Evolutionary conservation across 2,329 filamentous ascomycete species (phyloP).

Genomic region (Fusarium pininemorale): DNA sequence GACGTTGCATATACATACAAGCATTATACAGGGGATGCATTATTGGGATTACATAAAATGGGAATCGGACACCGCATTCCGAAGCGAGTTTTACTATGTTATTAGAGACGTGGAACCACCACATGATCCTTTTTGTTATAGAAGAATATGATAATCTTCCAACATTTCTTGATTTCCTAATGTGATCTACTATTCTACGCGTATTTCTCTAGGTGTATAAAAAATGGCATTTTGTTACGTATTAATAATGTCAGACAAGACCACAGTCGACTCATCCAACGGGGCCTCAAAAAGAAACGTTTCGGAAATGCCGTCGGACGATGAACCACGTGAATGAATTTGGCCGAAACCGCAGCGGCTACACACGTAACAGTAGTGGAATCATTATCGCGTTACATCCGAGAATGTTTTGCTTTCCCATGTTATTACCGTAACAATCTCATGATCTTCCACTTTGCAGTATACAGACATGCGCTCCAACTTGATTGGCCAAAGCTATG

Average conservation of each 20-base stretch:
- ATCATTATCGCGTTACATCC: conserved; percentile 1
- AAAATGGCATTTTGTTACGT: conserved; percentile 4
- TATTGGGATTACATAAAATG: conserved; percentile 22
- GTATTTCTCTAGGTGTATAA: background rate
- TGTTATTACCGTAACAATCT: conserved; percentile 17
- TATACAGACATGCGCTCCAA: background rate
- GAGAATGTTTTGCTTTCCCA: background rate
- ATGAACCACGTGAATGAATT: conserved; percentile 26
- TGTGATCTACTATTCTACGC: background rate
- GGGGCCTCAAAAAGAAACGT: background rate
- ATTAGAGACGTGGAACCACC: conserved; percentile 12
- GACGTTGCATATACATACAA: background rate
- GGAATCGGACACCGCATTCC: conserved; percentile 11
- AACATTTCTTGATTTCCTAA: background rate
- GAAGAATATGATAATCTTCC: conserved; percentile 19
- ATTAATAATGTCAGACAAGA: conserved; percentile 4
- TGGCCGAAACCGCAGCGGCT: conserved; percentile 12
- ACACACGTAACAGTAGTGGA: background rate
- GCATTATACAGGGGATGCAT: conserved; percentile 1
- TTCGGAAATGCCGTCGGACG: conserved; percentile 16
- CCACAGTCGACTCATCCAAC: conserved; percentile 17
- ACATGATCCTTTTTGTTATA: background rate
- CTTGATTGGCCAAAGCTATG: background rate
- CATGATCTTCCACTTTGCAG: conserved; percentile 18
- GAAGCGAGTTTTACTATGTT: conserved; percentile 28